Evolutionary conservation across 352 stramenopile genomes (phyloP), one percentile per base, ranked within the genome.

Genomic region (Phytophthora sp.): DNA sequence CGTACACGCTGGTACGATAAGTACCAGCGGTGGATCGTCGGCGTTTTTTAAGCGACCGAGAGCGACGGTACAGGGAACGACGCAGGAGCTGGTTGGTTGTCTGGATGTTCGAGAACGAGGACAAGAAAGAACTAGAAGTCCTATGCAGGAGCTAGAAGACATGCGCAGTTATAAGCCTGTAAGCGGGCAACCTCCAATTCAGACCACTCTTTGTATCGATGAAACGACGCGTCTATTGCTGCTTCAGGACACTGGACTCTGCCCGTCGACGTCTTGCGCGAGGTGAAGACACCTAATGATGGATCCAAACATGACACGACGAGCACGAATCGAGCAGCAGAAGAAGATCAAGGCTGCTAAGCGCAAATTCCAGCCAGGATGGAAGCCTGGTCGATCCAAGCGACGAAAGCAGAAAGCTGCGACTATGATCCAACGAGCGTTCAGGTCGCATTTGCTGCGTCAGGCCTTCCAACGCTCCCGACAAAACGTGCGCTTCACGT

Each of bases 1-100:
- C 89, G 94, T 39, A 99, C 97, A 13, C 87, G 94, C 41, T 98
- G 95, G 88, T 99, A 99, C 80, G 94, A 98, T 74, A 88, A 95
- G 68, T 98, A 98, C 69, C 94, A 98, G 79, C 84, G 91, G 45
- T 98, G 90, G 82, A 96, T 86, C 57, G 90, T 96, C 55, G 91
- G 91, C 18, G 90, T 97, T 45, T 96, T 94, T 61, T 95, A 73
- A 62, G 9, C 18, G 31, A 57, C 30, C n/a, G n/a, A 33, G 18
- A 7, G 15, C 27, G 24, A 33, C 29, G n/a, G 29, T 33, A 1
- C 29, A 33, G 29, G 26, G 45, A 33, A 46, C 23, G 30, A 44
- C 29, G 30, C 46, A n/a, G n/a, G 15, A 45, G 21, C 30, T 42
- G 33, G 13, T 46, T 44, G 30, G 30, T 11, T 38, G 7, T 57